Percentiles rank a stretch among this genome's conserved stretches.
Conservation (phyloP, 371 early-diverging fungal genomes). For the Thermomucor indicae-seudaticae region DNA sequence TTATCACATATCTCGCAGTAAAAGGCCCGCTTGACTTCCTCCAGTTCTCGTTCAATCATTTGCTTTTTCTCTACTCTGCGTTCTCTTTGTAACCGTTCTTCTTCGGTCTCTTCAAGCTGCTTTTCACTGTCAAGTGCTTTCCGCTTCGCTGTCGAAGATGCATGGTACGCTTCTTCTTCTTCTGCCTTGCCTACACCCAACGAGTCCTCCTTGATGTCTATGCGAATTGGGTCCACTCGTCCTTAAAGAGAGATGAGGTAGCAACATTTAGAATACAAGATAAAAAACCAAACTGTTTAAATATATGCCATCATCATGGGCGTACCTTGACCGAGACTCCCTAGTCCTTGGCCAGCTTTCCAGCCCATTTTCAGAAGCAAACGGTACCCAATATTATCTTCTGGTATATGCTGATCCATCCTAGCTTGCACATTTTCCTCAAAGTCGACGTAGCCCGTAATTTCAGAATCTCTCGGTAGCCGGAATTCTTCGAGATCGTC, state of each 20-base stretch:
- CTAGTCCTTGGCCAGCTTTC: slow-evolving; percentile 39
- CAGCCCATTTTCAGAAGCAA: slow-evolving; percentile 42
- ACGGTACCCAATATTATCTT: slow-evolving; percentile 23
- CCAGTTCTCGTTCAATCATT: slow-evolving; percentile 55
- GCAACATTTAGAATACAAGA: neutral
- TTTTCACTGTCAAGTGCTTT: slow-evolving; percentile 57
- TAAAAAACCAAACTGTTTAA: neutral
- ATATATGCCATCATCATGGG: no score
- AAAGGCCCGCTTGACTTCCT: slow-evolving; percentile 64
- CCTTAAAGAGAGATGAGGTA: slow-evolving; percentile 29
- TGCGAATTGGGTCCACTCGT: slow-evolving; percentile 63
- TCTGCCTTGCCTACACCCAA: slow-evolving; percentile 65
- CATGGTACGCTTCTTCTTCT: slow-evolving; percentile 47
- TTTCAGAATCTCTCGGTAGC: slow-evolving; percentile 11
- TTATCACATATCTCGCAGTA: slow-evolving; percentile 79
- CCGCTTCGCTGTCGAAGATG: slow-evolving; percentile 56
- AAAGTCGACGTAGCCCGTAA: slow-evolving; percentile 12
- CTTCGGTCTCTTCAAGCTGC: slow-evolving; percentile 63
- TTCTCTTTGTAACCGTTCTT: slow-evolving; percentile 40
- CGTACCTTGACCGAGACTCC: slow-evolving; percentile 11
- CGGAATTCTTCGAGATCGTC: slow-evolving; percentile 15
- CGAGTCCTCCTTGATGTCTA: slow-evolving; percentile 54
- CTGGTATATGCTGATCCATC: slow-evolving; percentile 16
- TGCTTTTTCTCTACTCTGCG: slow-evolving; percentile 41
- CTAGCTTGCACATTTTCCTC: slow-evolving; percentile 9